These are phyloP conservation scores for Piromyces finnis DNA, from an alignment of 192 early-diverging fungal species.

Conservation along the genomic window DNA sequence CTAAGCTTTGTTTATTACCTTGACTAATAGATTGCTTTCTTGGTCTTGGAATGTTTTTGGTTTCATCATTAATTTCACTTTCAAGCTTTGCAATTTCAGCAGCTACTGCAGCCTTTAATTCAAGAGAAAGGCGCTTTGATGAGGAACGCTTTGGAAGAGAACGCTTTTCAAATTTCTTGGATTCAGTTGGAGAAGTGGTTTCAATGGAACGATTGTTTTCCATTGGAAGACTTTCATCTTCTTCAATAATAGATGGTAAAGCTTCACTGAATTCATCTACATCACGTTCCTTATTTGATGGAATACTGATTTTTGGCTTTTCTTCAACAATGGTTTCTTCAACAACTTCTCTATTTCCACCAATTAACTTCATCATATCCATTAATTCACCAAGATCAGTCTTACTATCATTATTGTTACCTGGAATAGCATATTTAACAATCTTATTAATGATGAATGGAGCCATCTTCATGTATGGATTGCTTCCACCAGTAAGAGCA, in stretches of 20 bases:
- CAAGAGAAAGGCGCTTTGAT: not conserved
- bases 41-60: not conserved
- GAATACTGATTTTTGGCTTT: too few species aligned
- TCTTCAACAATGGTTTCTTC: not conserved
- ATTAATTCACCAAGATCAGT: not conserved
- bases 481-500: not conserved
- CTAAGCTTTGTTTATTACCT: not conserved
- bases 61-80: not conserved
- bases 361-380: not conserved
- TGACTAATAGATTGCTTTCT: not conserved
- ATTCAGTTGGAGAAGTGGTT: not conserved
- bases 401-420: not conserved
- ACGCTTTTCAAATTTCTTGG: not conserved
- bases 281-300: too few species aligned
- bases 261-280: not conserved
- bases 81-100: not conserved
- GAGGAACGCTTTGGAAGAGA: not conserved
- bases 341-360: not conserved
- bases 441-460: not conserved
- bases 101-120: not conserved
- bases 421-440: not conserved
- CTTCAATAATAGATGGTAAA: not conserved
- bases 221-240: not conserved
- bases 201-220: not conserved
- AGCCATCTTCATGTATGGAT: not conserved